Evolutionary conservation across 1,284 basidiomycete species (phyloP), one percentile per base, ranked within the genome.

Genomic region (Blastosporella zonata): DNA sequence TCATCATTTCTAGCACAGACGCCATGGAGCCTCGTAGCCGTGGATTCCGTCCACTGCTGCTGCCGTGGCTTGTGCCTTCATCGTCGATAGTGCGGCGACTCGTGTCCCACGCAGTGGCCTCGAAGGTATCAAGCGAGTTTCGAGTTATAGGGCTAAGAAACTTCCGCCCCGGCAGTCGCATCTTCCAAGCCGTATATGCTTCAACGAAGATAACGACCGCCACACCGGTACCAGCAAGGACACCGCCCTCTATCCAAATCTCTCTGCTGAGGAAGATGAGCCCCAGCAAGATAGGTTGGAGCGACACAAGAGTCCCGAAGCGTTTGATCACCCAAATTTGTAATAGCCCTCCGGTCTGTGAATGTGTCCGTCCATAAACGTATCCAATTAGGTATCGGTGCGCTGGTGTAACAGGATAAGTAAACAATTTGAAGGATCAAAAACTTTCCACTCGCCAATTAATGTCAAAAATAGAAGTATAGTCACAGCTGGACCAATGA

Each of bases 1-100:
- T 83, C 84, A 89, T 87, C 85, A 89, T 87, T 60, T 89, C 86
- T 49, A 89, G 68, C 43, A 89, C 83, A 21, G 80, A 83, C 2
- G 86, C 84, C 69, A 87, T 82, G 2, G 84, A 87, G 12, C 83
- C 82, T 48, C 85, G 74, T 31, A 72, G 65, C 20, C 78, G 64
- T 31, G 67, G 59, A 23, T 59, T 70, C 47, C 71, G 63, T 22
- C 67, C 68, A 44, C 75, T 79, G 61, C 74, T 81, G 33, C 75
- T 82, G 23, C 74, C 74, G 41, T 79, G 68, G 54, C 78, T 78
- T 6, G 67, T 70, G 49, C 67, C 75, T 57, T 82, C 82, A 43
- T 76, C 73, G 46, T 79, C 75, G 15, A 71, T 58, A 38, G 71
- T 69, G 2, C 58, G 61, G 42, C 64, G 65, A 29, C 56, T 61